phyloP scores from a whole-genome alignment of 768 basidiomycete species.

The Podaxis pistillaris region DNA sequence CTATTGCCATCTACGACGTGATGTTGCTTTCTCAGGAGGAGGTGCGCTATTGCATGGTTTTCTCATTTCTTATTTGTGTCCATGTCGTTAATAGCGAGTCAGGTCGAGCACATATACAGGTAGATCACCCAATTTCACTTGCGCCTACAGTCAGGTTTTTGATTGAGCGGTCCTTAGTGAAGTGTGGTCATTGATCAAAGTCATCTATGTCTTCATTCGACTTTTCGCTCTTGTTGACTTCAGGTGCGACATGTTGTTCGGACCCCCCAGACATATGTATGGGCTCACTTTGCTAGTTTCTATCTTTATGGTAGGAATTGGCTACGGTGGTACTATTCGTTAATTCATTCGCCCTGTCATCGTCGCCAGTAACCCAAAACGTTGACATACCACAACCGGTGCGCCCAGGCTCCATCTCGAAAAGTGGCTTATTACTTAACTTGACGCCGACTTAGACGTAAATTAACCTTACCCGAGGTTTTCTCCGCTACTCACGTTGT shows the following conservation, averaged over 20 bases:
- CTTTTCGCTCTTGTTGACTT: not conserved
- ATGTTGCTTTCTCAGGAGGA: not conserved
- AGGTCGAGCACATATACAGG: not conserved
- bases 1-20: not conserved
- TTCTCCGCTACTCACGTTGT: too few species aligned
- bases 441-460: not conserved
- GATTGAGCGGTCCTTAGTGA: not conserved
- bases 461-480: not conserved
- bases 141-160: not conserved
- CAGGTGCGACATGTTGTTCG: not conserved
- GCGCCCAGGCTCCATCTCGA: not conserved
- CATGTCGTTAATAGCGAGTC: not conserved
- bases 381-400: not conserved
- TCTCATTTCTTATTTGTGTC: not conserved
- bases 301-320: not conserved
- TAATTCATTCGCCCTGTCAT: not conserved
- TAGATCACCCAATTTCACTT: not conserved
- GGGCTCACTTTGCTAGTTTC: not conserved
- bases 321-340: not conserved
- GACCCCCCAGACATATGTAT: not conserved
- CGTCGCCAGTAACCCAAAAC: not conserved
- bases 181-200: not conserved
- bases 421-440: not conserved
- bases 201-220: not conserved
- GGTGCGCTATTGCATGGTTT: not conserved